Conservation (phyloP, 139 green algal genomes). For the Volvox africanus region DNA sequence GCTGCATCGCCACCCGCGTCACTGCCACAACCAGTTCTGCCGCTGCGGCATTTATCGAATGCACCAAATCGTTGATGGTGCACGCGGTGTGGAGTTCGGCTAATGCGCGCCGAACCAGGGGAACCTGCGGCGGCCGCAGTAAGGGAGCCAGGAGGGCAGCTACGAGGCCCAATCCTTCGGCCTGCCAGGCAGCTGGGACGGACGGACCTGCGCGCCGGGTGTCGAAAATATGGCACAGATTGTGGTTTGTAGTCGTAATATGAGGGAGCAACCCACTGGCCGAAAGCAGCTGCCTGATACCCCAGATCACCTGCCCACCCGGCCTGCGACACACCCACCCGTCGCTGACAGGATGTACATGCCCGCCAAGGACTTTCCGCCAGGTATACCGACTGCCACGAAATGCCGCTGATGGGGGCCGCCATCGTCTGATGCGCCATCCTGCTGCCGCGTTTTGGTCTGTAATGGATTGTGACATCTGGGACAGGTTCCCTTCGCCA, state of each 20-base stretch:
- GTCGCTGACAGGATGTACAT: constrained; percentile 6
- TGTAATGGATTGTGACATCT: too few species aligned
- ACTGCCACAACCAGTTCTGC: background rate
- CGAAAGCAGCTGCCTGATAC: too few species aligned
- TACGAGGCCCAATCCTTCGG: background rate
- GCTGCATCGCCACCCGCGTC: constrained; percentile 10
- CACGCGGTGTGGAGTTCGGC: constrained; percentile 2
- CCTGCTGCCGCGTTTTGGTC: too few species aligned
- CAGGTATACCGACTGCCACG: constrained; percentile 24
- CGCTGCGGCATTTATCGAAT: background rate
- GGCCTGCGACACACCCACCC: background rate
- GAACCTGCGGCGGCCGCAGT: constrained; percentile 26
- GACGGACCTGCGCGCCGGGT: background rate
- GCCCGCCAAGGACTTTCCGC: background rate
- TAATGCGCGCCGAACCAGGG: constrained; percentile 7
- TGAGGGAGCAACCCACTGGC: too few species aligned
- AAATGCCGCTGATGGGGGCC: background rate
- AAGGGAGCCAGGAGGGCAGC: background rate
- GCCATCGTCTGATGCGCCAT: background rate
- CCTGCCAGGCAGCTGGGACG: background rate
- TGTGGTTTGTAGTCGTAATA: too few species aligned
- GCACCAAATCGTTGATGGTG: constrained; percentile 34
- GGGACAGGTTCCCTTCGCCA: too few species aligned
- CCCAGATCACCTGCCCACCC: too few species aligned
- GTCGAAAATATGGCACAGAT: too few species aligned